Conservation (phyloP, 495 filamentous ascomycete genomes). For the Talaromyces nanjingensis region DNA sequence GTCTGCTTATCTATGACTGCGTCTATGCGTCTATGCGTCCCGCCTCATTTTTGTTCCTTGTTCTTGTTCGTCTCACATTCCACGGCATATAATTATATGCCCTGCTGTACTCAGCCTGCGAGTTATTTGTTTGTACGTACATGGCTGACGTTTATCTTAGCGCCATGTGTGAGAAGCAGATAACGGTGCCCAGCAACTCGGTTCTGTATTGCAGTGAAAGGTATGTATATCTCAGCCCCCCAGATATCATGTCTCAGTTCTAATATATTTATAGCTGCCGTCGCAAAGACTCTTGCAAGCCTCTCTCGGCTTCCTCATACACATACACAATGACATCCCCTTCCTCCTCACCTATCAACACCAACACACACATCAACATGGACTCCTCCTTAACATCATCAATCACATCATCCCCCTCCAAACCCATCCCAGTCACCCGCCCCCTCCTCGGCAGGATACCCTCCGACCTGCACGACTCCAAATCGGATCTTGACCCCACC, state of each 20-base stretch:
- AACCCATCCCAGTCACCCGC: constrained; percentile 12
- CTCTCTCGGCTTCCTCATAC: constrained; percentile 35
- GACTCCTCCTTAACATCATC: background rate
- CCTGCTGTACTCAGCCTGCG: background rate
- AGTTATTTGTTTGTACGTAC: constrained; percentile 6
- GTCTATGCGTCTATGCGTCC: background rate
- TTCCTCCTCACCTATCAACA: constrained; percentile 23
- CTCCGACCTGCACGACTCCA: constrained; percentile 28
- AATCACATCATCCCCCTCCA: constrained; percentile 16
- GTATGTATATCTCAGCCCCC: constrained; percentile 22
- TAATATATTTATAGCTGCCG: constrained; percentile 34
- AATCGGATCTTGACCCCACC: constrained; percentile 48
- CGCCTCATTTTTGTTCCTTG: constrained; percentile 14
- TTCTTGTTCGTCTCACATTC: constrained; percentile 9
- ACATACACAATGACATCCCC: constrained; percentile 24
- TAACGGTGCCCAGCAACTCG: constrained; percentile 54
- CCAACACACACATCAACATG: background rate
- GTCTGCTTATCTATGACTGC: constrained; percentile 4
- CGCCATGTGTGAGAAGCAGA: constrained; percentile 61
- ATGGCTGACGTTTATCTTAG: constrained; percentile 24
- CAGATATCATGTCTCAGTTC: constrained; percentile 9
- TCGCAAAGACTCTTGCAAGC: constrained; percentile 45
- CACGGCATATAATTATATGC: background rate
- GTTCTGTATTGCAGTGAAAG: constrained; percentile 53
- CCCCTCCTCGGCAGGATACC: constrained; percentile 32